phyloP scores from a whole-genome alignment of 805 yeast genomes.

The Lipomyces yamanashiensis region DNA sequence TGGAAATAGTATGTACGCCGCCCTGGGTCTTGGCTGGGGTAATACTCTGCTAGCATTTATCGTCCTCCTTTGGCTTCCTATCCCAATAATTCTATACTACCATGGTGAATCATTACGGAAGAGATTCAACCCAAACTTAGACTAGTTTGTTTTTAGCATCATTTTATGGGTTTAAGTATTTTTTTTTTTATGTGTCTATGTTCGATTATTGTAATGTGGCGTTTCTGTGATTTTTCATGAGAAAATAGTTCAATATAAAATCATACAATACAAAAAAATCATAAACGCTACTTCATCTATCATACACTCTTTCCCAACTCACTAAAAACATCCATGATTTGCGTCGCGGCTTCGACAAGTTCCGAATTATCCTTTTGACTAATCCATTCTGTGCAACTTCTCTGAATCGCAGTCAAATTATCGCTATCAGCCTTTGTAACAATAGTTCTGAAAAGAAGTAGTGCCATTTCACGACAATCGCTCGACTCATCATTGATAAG shows the following conservation, averaged over 20 bases:
- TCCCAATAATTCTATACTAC: conserved; percentile 47
- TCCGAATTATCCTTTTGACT: conserved; percentile 45
- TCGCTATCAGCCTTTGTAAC: conserved; percentile 54
- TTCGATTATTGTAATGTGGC: background rate
- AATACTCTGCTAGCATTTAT: conserved; percentile 61
- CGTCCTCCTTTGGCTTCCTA: conserved; percentile 64
- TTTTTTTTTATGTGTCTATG: background rate
- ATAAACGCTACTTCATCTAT: background rate
- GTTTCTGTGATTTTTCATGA: background rate
- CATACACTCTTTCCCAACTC: conserved; percentile 8
- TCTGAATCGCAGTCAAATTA: conserved; percentile 33
- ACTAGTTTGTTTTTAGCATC: background rate
- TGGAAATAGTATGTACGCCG: conserved; percentile 53
- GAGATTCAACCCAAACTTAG: conserved; percentile 16
- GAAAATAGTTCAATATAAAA: background rate
- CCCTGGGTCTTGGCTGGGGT: conserved; percentile 36
- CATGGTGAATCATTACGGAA: conserved; percentile 19
- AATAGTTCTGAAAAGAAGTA: conserved; percentile 60
- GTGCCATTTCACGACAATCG: conserved; percentile 83
- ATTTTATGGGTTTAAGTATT: background rate
- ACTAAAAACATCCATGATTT: conserved; percentile 19
- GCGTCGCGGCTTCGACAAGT: conserved; percentile 46
- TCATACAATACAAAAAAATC: background rate
- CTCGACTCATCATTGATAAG: conserved; percentile 76
- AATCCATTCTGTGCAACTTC: conserved; percentile 30